Base-by-base conservation (phyloP, 371 early-diverging fungal species). In the Mucor indicus region DNA sequence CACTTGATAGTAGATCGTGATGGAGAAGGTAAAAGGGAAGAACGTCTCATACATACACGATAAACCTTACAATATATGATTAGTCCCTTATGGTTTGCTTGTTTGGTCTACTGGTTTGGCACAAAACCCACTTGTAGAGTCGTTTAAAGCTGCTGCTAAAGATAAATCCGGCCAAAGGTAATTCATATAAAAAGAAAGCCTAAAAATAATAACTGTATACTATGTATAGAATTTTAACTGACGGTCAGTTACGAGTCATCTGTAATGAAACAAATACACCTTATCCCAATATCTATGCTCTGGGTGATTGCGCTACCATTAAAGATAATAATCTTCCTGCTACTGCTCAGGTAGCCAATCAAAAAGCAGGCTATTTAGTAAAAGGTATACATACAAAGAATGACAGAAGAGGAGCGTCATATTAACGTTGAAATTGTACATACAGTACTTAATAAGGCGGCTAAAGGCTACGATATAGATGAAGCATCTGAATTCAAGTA, bases 261-360 rank as follows among this genome's bases (percentile, higher is more conserved):
- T 72, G 74, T 2, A 40, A 67, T 2, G 75, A 81, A 27, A 56
- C 59, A 1, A 67, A 48, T 29, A 50, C 16, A 12, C 57, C 70
- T 4, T 51, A 75, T 37, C 38, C 62, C n/a, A 60, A 75, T 39
- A 81, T 84, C 25, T 70, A 81, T 68, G 91, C 90, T 0, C 61
- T 92, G 12, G 92, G 92, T 19, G 92, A 92, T 59, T 92, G 92
- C 50, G 87, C 89, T 2, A 77, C 83, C 1, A 79, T 85, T 44
- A 51, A 79, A 49, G 83, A 75, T 45, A 53, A 62, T 24, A 76
- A 75, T 48, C 61, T 88, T 25, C 89, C 89, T 1, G 81, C 83
- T 20, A 88, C 90, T 19, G 92, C 92, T 17, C 92, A 92, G 62
- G 89, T 89, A 1, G 92, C 92, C 15, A 80, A 75, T 48, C 92